phyloP scores from a whole-genome alignment of 2,329 filamentous ascomycete species.

The Colletotrichum sp. region DNA sequence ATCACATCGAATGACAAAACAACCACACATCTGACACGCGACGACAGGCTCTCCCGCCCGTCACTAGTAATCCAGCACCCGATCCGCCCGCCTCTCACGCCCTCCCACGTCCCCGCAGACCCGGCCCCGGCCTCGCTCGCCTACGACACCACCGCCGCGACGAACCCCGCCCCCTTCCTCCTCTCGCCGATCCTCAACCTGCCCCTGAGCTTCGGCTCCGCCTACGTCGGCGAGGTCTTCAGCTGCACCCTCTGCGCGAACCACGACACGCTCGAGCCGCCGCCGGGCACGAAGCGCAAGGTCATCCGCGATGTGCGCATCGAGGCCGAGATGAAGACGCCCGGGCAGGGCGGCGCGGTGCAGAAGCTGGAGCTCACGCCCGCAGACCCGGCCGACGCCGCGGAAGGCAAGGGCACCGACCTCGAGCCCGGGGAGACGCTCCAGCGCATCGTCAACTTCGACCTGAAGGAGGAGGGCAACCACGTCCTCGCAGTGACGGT shows the following conservation, averaged over 20 bases:
- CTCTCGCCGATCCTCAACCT: constrained; percentile 76
- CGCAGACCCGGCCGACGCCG: background rate
- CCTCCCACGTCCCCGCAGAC: constrained; percentile 49
- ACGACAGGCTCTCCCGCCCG: constrained; percentile 77
- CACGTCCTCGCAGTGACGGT: constrained; percentile 94
- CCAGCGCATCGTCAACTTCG: constrained; percentile 83
- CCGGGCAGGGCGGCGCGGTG: constrained; percentile 57
- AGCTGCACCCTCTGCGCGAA: constrained; percentile 96
- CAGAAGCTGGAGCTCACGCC: constrained; percentile 69
- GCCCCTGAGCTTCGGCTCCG: constrained; percentile 89
- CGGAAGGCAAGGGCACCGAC: constrained; percentile 42
- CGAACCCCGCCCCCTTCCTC: constrained; percentile 59
- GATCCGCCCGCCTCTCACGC: constrained; percentile 52
- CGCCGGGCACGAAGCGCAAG: constrained; percentile 35
- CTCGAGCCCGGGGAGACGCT: constrained; percentile 70
- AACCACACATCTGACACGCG: background rate
- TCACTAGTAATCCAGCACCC: constrained; percentile 76
- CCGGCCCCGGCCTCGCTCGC: constrained; percentile 73
- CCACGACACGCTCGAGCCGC: constrained; percentile 66
- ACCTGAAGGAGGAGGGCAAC: constrained; percentile 91
- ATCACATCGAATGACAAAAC: background rate
- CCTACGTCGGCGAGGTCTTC: constrained; percentile 95
- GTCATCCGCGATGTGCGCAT: constrained; percentile 80
- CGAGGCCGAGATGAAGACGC: constrained; percentile 94
- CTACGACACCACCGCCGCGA: constrained; percentile 55